Evolutionary conservation across 345 rosid genomes (phyloP), one percentile per base, ranked within the genome.

Genomic region (Hibiscus tridactylites): DNA sequence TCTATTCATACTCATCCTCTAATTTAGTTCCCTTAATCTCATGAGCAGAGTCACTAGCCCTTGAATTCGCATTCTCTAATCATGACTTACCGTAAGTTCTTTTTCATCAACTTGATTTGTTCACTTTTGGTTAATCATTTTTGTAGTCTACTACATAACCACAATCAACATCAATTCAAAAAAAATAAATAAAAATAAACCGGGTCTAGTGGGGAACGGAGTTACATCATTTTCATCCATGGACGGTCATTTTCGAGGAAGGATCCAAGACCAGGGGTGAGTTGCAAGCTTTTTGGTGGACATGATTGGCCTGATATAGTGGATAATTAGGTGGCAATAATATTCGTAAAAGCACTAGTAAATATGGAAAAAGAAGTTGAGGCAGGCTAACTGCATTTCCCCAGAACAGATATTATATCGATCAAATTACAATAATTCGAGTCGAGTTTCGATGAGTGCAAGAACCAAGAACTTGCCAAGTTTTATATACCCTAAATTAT

Each of bases 281-380:
- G 19, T 29, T 53, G 71, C 61, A 68, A 81, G 82, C 87, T 84
- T 88, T 87, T 81, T 84, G 79, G 70, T 81, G 77, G 91, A 82
- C 84, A 80, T 85, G 88, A 85, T 84, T 82, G 86, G 78, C 71
- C 69, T 76, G 76, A 73, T 77, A 70, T 74, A 79, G 91, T 88
- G 91, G 89, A 84, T 84, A 81, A 79, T 85, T 84, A 81, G 89
- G 73, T 85, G 91, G 84, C 89, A 88, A 88, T 85, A 69, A 84
- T 85, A 84, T 82, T 79, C 71, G 37, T 65, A 29, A n/a, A 42
- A 54, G 8, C 29, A 28, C 44, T n/a, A 61, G 29, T 13, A 10
- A 31, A 10, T 65, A 50, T 39, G 17, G 10, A 39, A 73, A 65
- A 44, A 39, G 42, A 17, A 35, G 62, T 54, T 9, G 47, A 50